Evolutionary conservation across 768 basidiomycete genomes (phyloP).

Genomic region (Psilocybe tampanensis): DNA sequence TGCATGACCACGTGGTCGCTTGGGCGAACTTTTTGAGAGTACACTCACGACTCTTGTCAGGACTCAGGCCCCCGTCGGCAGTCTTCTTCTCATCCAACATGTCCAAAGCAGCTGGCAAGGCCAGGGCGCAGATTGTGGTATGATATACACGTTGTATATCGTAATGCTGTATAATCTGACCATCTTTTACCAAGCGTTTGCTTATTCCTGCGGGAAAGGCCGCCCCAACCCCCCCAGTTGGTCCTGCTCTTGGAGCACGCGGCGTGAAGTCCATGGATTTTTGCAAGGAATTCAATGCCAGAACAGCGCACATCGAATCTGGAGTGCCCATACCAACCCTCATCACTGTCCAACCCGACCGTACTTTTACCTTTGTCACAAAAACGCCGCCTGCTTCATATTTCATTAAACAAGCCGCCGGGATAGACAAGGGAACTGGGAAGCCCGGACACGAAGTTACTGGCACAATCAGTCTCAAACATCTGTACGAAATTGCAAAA

Average conservation of each 20-base stretch:
- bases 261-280: constrained; percentile 99
- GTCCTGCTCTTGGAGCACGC: constrained; percentile 95
- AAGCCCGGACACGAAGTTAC: constrained; percentile 77
- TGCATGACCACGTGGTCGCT: constrained; percentile 4
- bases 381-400: constrained; percentile 91
- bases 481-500: constrained; percentile 98
- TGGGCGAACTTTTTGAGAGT: neutral
- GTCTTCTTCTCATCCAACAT: constrained; percentile 36
- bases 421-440: constrained; percentile 88
- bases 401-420: constrained; percentile 89
- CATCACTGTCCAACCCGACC: constrained; percentile 93
- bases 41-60: no score
- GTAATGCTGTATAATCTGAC: constrained; percentile 10
- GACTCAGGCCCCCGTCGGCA: constrained; percentile 3
- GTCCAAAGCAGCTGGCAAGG: constrained; percentile 68
- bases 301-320: constrained; percentile 83
- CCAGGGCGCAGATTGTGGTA: constrained; percentile 78
- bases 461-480: constrained; percentile 90
- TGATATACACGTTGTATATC: constrained; percentile 28
- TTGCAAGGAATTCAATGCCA: constrained; percentile 99
- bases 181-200: constrained; percentile 57
- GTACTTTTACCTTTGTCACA: constrained; percentile 90
- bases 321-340: constrained; percentile 90
- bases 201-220: constrained; percentile 93
- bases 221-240: constrained; percentile 93